Conservation (phyloP, 345 rosid genomes). For the Garcia nutans region DNA sequence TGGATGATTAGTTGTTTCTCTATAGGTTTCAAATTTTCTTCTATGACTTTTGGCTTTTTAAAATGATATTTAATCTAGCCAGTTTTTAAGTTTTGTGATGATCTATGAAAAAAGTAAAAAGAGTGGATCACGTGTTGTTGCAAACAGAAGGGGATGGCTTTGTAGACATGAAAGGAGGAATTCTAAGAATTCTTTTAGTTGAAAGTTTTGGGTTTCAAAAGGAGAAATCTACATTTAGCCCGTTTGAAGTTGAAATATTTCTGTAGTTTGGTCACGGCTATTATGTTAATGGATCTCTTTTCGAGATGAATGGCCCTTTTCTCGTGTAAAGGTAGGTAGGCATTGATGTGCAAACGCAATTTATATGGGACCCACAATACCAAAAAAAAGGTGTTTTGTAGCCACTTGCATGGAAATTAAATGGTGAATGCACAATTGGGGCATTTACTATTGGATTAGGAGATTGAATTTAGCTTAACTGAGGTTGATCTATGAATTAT, state of each 20-base stretch:
- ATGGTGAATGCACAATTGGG: neutral
- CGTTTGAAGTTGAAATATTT: slow-evolving; percentile 13
- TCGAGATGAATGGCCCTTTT: neutral
- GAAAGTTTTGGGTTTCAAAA: neutral
- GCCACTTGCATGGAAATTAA: neutral
- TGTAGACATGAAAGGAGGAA: neutral
- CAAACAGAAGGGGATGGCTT: neutral
- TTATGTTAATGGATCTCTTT: slow-evolving; percentile 14
- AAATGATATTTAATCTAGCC: neutral
- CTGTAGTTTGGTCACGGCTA: slow-evolving; percentile 10
- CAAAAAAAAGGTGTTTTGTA: neutral
- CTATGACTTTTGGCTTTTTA: neutral
- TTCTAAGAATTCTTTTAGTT: neutral
- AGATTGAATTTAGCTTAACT: neutral
- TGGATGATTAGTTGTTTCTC: neutral
- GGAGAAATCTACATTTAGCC: neutral
- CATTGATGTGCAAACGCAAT: slow-evolving; percentile 12
- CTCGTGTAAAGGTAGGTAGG: slow-evolving; percentile 4
- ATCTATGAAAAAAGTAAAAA: neutral
- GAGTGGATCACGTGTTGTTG: neutral
- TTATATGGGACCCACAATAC: slow-evolving; percentile 16
- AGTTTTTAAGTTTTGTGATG: neutral
- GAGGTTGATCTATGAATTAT: neutral
- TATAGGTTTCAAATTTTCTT: neutral
- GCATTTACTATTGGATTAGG: neutral